Conservation (phyloP, 257 asterid species). For the Plectranthus barbatus region DNA sequence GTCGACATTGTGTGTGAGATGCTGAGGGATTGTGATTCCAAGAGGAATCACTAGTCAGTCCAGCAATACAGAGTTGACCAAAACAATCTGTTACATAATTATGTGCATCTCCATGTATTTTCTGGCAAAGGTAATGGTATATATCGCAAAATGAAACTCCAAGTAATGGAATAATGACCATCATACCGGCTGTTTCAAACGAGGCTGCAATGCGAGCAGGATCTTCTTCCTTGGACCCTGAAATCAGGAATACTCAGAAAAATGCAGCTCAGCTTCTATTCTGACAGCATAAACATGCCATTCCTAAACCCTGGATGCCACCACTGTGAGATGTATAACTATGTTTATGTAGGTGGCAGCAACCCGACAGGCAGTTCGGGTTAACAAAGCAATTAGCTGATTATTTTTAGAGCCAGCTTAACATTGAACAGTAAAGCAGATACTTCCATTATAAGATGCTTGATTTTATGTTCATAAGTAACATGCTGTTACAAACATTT, state of each 20-base stretch:
- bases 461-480: too few relatives aligned
- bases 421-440: not conserved
- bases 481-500: not conserved
- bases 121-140: too few relatives aligned
- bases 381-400: not conserved
- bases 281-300: not conserved
- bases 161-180: constrained; percentile 7
- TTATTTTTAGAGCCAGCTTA: constrained; percentile 2
- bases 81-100: too few relatives aligned
- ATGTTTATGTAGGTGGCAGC: not conserved
- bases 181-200: constrained; percentile 44
- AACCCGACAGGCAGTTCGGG: not conserved
- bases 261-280: not conserved
- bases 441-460: too few relatives aligned
- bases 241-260: constrained; percentile 10
- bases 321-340: not conserved
- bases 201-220: constrained; percentile 49
- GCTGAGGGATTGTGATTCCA: too few relatives aligned
- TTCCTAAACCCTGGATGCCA: too few relatives aligned
- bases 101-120: too few relatives aligned
- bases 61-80: too few relatives aligned
- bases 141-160: constrained; percentile 13
- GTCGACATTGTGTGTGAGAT: too few relatives aligned
- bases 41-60: too few relatives aligned
- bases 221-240: constrained; percentile 97